A percentile compares a stretch with the other conserved stretches of the same genome.
Conservation (phyloP, 2,329 filamentous ascomycete genomes). For the Myotisia sp. region DNA sequence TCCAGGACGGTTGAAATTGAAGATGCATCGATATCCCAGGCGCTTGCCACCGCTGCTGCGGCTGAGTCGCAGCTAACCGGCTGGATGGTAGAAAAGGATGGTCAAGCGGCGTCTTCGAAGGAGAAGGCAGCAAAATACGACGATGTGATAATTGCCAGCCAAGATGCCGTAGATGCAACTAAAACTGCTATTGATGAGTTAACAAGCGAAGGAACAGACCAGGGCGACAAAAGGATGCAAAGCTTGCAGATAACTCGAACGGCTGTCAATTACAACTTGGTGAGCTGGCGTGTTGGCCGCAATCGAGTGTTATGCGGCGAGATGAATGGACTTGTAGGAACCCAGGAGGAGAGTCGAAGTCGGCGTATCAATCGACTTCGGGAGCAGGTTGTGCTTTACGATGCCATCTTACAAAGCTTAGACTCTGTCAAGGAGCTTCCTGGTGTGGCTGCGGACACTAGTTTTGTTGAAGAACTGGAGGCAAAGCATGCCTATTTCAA, state of each 20-base stretch:
- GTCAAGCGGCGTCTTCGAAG: slow-evolving; percentile 28
- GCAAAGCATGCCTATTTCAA: slow-evolving; percentile 71
- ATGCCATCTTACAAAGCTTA: slow-evolving; percentile 78
- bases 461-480: slow-evolving; percentile 62
- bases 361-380: slow-evolving; percentile 66
- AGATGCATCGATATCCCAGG: slow-evolving; percentile 79
- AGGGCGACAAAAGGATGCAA: slow-evolving; percentile 78
- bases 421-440: slow-evolving; percentile 80
- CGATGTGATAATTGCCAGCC: slow-evolving; percentile 72
- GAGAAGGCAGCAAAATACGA: slow-evolving; percentile 82
- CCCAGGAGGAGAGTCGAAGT: slow-evolving; percentile 49
- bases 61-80: slow-evolving; percentile 39
- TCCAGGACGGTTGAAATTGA: slow-evolving; percentile 75
- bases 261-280: slow-evolving; percentile 83
- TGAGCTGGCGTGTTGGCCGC: slow-evolving; percentile 87
- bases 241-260: slow-evolving; percentile 83
- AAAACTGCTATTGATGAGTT: slow-evolving; percentile 89
- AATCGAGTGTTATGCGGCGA: slow-evolving; percentile 79
- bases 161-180: slow-evolving; percentile 86
- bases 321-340: slow-evolving; percentile 54
- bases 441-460: slow-evolving; percentile 71
- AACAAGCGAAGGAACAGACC: slow-evolving; percentile 64
- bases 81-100: slow-evolving; percentile 31
- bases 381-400: slow-evolving; percentile 79
- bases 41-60: slow-evolving; percentile 54